Evolutionary conservation across 176 grass and related monocot genomes (phyloP).

Genomic region (Zoysia pacifica): DNA sequence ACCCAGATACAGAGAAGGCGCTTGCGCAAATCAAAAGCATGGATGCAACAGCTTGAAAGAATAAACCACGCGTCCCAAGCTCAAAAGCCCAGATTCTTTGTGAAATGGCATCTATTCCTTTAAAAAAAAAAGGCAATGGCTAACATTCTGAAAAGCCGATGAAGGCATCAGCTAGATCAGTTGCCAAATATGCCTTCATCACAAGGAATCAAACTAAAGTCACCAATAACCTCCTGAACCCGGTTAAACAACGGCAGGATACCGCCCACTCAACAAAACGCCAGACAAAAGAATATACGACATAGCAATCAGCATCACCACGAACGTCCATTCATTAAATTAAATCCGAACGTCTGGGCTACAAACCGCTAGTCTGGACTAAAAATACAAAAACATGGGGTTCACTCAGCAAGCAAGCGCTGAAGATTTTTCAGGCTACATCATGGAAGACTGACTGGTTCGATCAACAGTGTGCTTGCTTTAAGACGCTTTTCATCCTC

Average conservation of each 20-base stretch:
- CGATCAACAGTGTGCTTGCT: neutral
- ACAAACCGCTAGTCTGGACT: neutral
- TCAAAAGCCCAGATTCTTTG: neutral
- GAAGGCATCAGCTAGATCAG: neutral
- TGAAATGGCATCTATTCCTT: neutral
- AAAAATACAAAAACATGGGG: conserved; percentile 27
- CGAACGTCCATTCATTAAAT: neutral
- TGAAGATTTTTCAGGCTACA: conserved; percentile 35
- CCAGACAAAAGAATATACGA: neutral
- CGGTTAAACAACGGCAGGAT: neutral
- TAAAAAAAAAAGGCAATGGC: neutral
- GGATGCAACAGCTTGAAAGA: neutral
- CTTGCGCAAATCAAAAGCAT: neutral
- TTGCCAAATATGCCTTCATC: neutral
- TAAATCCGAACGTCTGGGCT: neutral
- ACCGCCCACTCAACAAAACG: neutral
- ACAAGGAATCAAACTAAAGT: neutral
- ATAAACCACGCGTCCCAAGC: neutral
- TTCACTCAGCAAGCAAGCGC: conserved; percentile 12
- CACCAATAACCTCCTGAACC: neutral
- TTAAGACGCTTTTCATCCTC: neutral
- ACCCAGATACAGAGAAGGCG: neutral
- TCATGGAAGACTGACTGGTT: neutral
- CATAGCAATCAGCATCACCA: neutral
- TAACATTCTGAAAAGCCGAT: neutral